Conservation (phyloP, 352 stramenopile genomes). For the Phytophthora europaea region DNA sequence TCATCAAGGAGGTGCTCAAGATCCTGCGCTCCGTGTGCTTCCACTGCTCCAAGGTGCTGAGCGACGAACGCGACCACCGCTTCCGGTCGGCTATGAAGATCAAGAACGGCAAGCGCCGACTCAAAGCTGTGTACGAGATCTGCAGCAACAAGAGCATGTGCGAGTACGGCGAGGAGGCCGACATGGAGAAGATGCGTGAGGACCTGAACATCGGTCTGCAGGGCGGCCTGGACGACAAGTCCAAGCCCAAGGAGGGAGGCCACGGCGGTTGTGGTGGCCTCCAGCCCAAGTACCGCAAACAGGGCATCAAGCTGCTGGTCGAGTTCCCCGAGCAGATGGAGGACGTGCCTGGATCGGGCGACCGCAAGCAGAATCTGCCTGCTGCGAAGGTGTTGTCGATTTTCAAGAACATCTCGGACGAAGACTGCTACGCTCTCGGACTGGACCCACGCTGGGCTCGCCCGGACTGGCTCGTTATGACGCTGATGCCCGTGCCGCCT, state of each 20-base stretch:
- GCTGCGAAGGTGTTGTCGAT: constrained; percentile 97
- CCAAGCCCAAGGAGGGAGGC: constrained; percentile 82
- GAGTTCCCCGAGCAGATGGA: constrained; percentile 97
- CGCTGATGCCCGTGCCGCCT: constrained; percentile 98
- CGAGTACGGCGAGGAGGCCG: constrained; percentile 84
- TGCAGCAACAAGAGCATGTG: constrained; percentile 93
- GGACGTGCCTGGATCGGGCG: constrained; percentile 92
- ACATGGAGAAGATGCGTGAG: constrained; percentile 92
- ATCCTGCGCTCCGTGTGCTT: constrained; percentile 97
- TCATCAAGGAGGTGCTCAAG: constrained; percentile 97
- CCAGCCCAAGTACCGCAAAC: constrained; percentile 97
- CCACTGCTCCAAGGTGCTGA: constrained; percentile 96
- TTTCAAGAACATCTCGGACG: constrained; percentile 98
- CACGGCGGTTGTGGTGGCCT: constrained; percentile 86
- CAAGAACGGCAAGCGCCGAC: constrained; percentile 90
- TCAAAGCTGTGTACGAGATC: constrained; percentile 96
- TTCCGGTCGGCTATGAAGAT: constrained; percentile 88
- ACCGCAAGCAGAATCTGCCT: constrained; percentile 97
- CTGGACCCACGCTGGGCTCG: constrained; percentile 96
- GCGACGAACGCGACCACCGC: constrained; percentile 91
- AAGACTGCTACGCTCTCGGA: constrained; percentile 96
- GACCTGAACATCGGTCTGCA: constrained; percentile 89
- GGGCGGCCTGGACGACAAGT: constrained; percentile 85
- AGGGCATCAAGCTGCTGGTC: constrained; percentile 96
- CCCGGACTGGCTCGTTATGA: constrained; percentile 99